Conservation (phyloP, 495 filamentous ascomycete species). For the Aspergillus nidulans region DNA sequence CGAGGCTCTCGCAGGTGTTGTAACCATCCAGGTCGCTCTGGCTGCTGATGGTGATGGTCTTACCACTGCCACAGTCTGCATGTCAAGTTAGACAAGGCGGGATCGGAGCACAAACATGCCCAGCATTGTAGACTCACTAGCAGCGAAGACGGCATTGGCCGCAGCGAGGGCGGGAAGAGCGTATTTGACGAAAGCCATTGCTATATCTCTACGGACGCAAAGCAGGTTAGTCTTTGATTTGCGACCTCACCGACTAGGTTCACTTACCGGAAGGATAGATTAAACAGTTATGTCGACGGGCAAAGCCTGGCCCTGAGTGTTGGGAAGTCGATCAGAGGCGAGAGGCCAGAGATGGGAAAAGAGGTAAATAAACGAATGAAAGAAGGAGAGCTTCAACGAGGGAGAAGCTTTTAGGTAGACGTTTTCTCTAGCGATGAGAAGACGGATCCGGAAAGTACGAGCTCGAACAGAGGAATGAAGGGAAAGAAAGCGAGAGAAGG, state of each 20-base stretch:
- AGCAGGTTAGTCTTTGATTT: not conserved
- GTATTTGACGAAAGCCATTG: constrained; percentile 74
- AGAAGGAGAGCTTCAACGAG: constrained; percentile 33
- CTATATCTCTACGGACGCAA: constrained; percentile 14
- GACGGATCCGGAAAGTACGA: constrained; percentile 42
- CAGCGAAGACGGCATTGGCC: constrained; percentile 61
- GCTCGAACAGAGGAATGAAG: constrained; percentile 38
- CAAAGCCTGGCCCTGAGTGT: constrained; percentile 16
- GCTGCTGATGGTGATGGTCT: constrained; percentile 56
- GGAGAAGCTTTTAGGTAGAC: constrained; percentile 22
- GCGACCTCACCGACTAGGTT: not conserved
- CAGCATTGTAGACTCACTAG: constrained; percentile 17
- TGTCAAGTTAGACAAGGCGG: constrained; percentile 2
- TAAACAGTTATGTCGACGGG: constrained; percentile 2
- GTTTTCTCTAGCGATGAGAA: constrained; percentile 25
- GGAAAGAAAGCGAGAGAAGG: constrained; percentile 27
- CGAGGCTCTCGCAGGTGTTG: constrained; percentile 59
- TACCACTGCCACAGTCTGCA: constrained; percentile 26
- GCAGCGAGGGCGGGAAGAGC: constrained; percentile 70
- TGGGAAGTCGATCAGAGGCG: constrained; percentile 6
- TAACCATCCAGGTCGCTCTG: constrained; percentile 68
- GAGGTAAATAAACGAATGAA: constrained; percentile 44
- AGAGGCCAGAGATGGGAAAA: constrained; percentile 23
- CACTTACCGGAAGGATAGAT: constrained; percentile 17
- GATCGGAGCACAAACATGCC: not conserved